These are phyloP conservation scores for Plasmodium adleri DNA, from an alignment of 169 alveolate species.

Conservation along the genomic window DNA sequence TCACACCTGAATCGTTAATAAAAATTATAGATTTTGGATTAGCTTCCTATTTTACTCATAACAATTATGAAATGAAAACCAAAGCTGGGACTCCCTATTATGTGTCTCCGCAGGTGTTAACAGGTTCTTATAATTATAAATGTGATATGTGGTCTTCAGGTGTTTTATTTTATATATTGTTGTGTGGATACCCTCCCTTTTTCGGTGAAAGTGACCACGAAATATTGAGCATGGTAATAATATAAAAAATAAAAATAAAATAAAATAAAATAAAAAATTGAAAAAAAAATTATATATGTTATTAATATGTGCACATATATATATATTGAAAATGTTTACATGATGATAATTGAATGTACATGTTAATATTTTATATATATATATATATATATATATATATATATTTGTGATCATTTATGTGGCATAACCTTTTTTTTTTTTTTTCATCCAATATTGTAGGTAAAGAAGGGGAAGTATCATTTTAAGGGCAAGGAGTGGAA, in stretches of 20 bases:
- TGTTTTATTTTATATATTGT: slow-evolving; percentile 89
- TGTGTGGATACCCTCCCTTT: slow-evolving; percentile 93
- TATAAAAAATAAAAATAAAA: not conserved
- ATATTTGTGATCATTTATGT: no score
- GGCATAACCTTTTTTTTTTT: not conserved
- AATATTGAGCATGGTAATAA: slow-evolving; percentile 80
- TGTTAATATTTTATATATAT: no score
- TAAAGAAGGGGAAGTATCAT: slow-evolving; percentile 86
- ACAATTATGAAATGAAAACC: slow-evolving; percentile 82
- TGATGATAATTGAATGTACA: no score
- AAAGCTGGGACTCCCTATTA: slow-evolving; percentile 86
- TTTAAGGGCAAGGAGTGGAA: slow-evolving; percentile 92
- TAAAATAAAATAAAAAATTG: not conserved
- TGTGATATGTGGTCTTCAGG: slow-evolving; percentile 93
- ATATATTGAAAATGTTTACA: not conserved
- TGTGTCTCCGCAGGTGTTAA: slow-evolving; percentile 89
- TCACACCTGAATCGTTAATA: slow-evolving; percentile 83
- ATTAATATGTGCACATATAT: not conserved
- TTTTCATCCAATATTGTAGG: slow-evolving; percentile 37
- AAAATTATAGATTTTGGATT: slow-evolving; percentile 93
- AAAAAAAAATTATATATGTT: not conserved
- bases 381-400: no score
- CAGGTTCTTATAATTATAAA: slow-evolving; percentile 84
- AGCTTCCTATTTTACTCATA: slow-evolving; percentile 83
- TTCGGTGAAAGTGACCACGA: slow-evolving; percentile 91